phyloP scores from a whole-genome alignment of 73 alveolate genomes.

The Paramecium octaurelia region DNA sequence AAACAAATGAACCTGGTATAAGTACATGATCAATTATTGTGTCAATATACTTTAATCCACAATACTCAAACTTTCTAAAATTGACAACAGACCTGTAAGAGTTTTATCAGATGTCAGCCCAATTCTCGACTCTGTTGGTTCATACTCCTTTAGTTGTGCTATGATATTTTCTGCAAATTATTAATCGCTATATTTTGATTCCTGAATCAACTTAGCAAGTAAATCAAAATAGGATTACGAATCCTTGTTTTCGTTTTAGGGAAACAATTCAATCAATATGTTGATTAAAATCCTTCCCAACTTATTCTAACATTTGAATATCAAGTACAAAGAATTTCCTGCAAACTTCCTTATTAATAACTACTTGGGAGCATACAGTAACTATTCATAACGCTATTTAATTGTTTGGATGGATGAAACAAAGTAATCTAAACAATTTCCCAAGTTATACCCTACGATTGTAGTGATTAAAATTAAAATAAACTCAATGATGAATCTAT shows the following conservation, averaged over 20 bases:
- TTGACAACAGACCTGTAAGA: conserved; percentile 35
- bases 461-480: background rate
- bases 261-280: conserved; percentile 16
- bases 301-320: background rate
- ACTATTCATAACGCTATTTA: background rate
- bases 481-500: background rate
- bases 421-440: background rate
- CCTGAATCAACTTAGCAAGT: conserved; percentile 57
- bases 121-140: conserved; percentile 51
- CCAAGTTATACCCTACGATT: background rate
- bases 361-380: background rate
- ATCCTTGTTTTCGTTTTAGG: conserved; percentile 48
- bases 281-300: background rate
- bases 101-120: conserved; percentile 39
- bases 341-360: conserved; percentile 4
- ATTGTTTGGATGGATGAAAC: background rate
- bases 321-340: background rate
- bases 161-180: conserved; percentile 29
- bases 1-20: background rate
- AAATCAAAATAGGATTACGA: conserved; percentile 57
- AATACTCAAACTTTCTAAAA: conserved; percentile 51
- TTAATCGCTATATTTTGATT: conserved; percentile 35
- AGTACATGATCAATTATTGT: background rate
- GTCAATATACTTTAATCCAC: background rate
- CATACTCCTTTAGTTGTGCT: conserved; percentile 19